phyloP scores from a whole-genome alignment of 2,329 filamentous ascomycete species.

The Alternaria triticina region DNA sequence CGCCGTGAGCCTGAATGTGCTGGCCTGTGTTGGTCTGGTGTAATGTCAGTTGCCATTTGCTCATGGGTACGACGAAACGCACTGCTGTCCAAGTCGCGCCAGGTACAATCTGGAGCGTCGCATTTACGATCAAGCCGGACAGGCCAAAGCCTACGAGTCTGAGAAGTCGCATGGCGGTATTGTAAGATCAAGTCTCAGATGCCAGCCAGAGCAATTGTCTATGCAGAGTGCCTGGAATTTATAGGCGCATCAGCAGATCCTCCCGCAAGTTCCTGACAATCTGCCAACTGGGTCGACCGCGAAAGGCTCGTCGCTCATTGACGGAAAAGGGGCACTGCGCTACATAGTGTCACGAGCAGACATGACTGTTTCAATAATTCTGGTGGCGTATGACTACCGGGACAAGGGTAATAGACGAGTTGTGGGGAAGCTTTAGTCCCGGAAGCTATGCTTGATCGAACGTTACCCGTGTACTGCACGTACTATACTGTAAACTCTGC shows the following conservation, averaged over 20 bases:
- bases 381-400: conserved; percentile 11
- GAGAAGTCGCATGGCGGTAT: conserved; percentile 27
- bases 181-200: background rate
- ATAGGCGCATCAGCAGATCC: background rate
- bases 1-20: conserved; percentile 71
- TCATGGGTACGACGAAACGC: background rate
- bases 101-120: conserved; percentile 48
- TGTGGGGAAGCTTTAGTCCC: conserved; percentile 22
- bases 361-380: conserved; percentile 3
- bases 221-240: background rate
- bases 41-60: conserved; percentile 4
- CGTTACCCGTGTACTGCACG: conserved; percentile 12
- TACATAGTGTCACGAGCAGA: conserved; percentile 17
- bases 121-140: conserved; percentile 27
- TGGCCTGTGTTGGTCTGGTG: conserved; percentile 53
- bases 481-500: conserved; percentile 1
- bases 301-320: conserved; percentile 10
- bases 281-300: background rate
- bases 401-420: conserved; percentile 15
- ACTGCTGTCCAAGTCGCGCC: conserved; percentile 51
- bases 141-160: conserved; percentile 16
- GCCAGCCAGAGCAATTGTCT: background rate
- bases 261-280: background rate
- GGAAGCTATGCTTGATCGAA: conserved; percentile 16
- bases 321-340: conserved; percentile 6